Percentiles rank a stretch among this genome's conserved stretches.
Evolutionary conservation across 2,329 filamentous ascomycete genomes (phyloP).

Genomic region (Neofusicoccum ribis): DNA sequence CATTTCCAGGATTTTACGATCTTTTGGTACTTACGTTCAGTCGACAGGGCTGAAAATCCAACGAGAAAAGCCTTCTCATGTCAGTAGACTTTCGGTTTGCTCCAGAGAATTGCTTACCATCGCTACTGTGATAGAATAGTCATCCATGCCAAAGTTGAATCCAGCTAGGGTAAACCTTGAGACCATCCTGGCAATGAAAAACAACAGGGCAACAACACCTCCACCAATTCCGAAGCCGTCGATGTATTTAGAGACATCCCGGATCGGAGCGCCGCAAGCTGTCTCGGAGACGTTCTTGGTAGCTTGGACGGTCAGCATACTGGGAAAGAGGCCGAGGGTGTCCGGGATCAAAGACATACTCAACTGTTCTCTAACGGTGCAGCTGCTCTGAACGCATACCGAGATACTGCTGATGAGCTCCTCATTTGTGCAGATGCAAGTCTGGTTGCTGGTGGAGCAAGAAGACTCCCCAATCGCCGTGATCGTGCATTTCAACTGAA

Average conservation of each 20-base stretch:
- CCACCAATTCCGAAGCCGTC: constrained; percentile 34
- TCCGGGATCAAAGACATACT: constrained; percentile 23
- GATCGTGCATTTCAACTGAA: neutral
- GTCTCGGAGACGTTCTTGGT: constrained; percentile 42
- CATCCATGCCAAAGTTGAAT: constrained; percentile 41
- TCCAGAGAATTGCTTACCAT: constrained; percentile 33
- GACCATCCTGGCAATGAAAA: constrained; percentile 35
- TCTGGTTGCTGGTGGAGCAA: constrained; percentile 28
- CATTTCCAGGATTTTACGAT: constrained; percentile 20
- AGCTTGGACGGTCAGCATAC: constrained; percentile 23
- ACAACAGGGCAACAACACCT: constrained; percentile 35
- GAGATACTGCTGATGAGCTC: constrained; percentile 24
- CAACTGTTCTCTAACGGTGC: constrained; percentile 29
- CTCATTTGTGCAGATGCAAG: constrained; percentile 28
- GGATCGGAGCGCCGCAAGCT: constrained; percentile 35
- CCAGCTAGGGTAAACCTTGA: constrained; percentile 37
- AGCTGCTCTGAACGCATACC: constrained; percentile 27
- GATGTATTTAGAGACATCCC: constrained; percentile 37
- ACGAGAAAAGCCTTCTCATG: constrained; percentile 23
- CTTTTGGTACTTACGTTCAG: constrained; percentile 19
- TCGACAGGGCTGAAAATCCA: constrained; percentile 22
- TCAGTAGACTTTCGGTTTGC: constrained; percentile 10
- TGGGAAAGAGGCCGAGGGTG: neutral
- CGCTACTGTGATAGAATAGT: constrained; percentile 39
- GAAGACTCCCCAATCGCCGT: constrained; percentile 20